Evolutionary conservation across 2,329 filamentous ascomycete genomes (phyloP).

Genomic region (Epichloe elymi): DNA sequence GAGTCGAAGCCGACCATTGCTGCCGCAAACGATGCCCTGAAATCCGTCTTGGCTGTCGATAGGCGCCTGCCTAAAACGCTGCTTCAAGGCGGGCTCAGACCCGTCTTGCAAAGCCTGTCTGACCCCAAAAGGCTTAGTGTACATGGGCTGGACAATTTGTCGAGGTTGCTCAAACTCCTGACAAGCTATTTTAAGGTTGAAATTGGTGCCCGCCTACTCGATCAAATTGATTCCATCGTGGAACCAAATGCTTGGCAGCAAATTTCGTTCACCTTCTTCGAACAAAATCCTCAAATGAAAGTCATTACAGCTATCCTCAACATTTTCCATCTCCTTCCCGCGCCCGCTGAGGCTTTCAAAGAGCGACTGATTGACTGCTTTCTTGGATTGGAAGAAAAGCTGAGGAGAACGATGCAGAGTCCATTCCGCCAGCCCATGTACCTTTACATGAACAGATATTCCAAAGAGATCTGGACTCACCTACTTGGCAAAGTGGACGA

Average conservation of each 20-base stretch:
- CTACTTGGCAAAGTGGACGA: constrained; percentile 72
- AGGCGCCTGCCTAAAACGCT: constrained; percentile 92
- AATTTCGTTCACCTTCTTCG: constrained; percentile 87
- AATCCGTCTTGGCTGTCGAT: constrained; percentile 74
- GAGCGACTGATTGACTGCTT: constrained; percentile 80
- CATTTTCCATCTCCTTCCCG: constrained; percentile 90
- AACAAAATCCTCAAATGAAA: constrained; percentile 87
- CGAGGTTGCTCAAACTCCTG: constrained; percentile 74
- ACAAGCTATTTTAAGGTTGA: constrained; percentile 99
- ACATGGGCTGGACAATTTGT: constrained; percentile 80
- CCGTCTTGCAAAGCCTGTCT: constrained; percentile 92
- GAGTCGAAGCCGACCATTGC: constrained; percentile 87
- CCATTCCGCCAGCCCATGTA: constrained; percentile 85
- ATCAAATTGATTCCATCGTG: constrained; percentile 85
- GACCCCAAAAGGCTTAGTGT: constrained; percentile 84
- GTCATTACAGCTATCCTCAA: constrained; percentile 91
- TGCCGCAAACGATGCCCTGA: constrained; percentile 81
- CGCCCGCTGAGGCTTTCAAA: constrained; percentile 82
- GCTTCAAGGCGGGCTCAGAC: constrained; percentile 82
- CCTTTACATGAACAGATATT: constrained; percentile 86
- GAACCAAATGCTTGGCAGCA: constrained; percentile 70
- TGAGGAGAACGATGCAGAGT: constrained; percentile 78
- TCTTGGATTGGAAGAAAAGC: constrained; percentile 72
- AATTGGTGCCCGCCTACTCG: constrained; percentile 82
- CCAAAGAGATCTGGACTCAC: constrained; percentile 73